These are phyloP conservation scores for Cryomyces minteri DNA, from an alignment of 495 filamentous ascomycete species.

Conservation along the genomic window DNA sequence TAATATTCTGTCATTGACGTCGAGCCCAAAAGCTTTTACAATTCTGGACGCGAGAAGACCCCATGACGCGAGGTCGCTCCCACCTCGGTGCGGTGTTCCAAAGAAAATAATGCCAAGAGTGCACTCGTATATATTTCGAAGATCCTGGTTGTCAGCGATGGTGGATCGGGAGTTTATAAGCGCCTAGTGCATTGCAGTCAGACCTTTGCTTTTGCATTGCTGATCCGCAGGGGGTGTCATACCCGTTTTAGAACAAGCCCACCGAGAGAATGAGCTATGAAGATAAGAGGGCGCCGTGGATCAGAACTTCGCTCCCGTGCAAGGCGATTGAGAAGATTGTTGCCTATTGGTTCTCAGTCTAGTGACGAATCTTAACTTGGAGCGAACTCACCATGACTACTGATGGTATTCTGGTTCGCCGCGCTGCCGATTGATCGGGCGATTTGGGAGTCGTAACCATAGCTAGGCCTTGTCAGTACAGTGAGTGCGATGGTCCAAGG, in stretches of 20 bases:
- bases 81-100: slow-evolving; percentile 6
- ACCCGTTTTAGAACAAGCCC: slow-evolving; percentile 3
- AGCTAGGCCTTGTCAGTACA: too few species aligned
- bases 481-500: too few species aligned
- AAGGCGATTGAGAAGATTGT: not conserved
- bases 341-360: too few species aligned
- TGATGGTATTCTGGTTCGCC: not conserved
- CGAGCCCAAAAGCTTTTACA: not conserved
- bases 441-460: slow-evolving; percentile 6
- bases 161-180: too few species aligned
- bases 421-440: not conserved
- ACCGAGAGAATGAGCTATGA: slow-evolving; percentile 6
- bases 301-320: not conserved
- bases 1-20: not conserved
- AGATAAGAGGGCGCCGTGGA: slow-evolving; percentile 1
- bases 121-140: not conserved
- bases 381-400: slow-evolving; percentile 3
- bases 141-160: slow-evolving; percentile 1
- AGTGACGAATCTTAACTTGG: too few species aligned
- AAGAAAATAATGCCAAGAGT: slow-evolving; percentile 2
- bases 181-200: not conserved
- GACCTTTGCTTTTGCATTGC: too few species aligned
- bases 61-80: slow-evolving; percentile 2
- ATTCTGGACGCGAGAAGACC: not conserved
- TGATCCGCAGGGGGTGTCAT: too few species aligned